Evolutionary conservation across 306 rosid genomes (phyloP).

Genomic region (Pyrus pyrifolia): DNA sequence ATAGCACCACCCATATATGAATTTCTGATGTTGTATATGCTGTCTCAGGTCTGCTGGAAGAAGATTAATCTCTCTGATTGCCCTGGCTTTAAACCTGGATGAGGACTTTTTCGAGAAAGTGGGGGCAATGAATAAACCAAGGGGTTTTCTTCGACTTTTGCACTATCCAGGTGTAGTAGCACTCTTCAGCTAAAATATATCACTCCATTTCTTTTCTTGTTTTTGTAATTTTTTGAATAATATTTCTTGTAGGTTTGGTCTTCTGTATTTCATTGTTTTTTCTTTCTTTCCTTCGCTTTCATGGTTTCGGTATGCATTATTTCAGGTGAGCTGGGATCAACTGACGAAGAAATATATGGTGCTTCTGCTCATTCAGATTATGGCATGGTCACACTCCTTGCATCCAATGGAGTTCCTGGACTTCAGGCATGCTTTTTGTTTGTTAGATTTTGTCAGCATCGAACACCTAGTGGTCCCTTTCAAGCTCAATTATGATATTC

Average conservation of each 20-base stretch:
- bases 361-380: conserved; percentile 91
- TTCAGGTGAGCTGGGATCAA: conserved; percentile 51
- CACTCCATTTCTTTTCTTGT: no score
- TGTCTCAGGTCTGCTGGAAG: conserved; percentile 50
- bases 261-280: not conserved
- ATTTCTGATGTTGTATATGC: not conserved
- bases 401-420: conserved; percentile 65
- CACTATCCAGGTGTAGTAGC: conserved; percentile 59
- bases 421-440: conserved; percentile 54
- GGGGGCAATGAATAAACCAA: conserved; percentile 39
- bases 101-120: conserved; percentile 60
- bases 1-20: no score
- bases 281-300: not conserved
- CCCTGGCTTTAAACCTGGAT: conserved; percentile 65
- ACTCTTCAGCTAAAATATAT: not conserved
- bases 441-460: not conserved
- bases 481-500: not conserved
- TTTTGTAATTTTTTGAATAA: no score
- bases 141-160: conserved; percentile 61
- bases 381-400: conserved; percentile 75
- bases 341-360: conserved; percentile 43
- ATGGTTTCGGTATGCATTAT: not conserved
- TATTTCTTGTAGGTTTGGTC: not conserved
- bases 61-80: conserved; percentile 43
- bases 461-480: not conserved